Base-by-base conservation (phyloP, 2,329 filamentous ascomycete genomes). In the Colletotrichum sp. region DNA sequence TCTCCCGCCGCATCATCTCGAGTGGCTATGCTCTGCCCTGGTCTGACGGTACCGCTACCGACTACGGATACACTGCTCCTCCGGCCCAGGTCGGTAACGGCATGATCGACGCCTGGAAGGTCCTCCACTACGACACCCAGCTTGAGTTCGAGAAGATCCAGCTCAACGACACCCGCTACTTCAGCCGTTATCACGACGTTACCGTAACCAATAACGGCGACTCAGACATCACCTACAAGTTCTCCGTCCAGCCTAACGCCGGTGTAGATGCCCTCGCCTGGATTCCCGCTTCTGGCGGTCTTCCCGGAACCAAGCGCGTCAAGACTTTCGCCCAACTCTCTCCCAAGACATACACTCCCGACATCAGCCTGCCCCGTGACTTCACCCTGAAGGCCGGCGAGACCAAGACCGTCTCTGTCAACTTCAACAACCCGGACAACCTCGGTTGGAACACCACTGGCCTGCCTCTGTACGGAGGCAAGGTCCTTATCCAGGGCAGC, bases 151-250 rank as follows among this genome's bases (percentile, higher is more conserved):
- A 84, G 32, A 86, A 84, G 76, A 83, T 88, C 34, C 82, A 82
- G 39, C 84, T 88, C 76, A 88, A 88, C 75, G 87, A 89, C 76
- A 88, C 86, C 7, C 82, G 82, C 60, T 79, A 86, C 77, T 85
- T 88, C 77, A 77, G 80, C 48, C 78, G 77, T 60, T 79, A 80
- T 43, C 78, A 80, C 75, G 74, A 79, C 3, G 67, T 82, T 10
- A 77, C 77, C 60, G 81, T 88, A 74, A 83, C 80, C 67, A 88
- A 88, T 78, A 81, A 82, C 39, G 85, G 82, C 65, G 78, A 79
- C 26, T 78, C 81, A 18, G 78, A 81, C 6, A 78, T 84, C 32
- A 82, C 80, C 34, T 87, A 87, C 81, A 81, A 78, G 24, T 78
- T 82, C 48, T 74, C 79, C 1, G 57, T 74, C 12, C 80, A 85